phyloP scores from a whole-genome alignment of 2,329 filamentous ascomycete species.

The Alternaria novae-zelandiae region DNA sequence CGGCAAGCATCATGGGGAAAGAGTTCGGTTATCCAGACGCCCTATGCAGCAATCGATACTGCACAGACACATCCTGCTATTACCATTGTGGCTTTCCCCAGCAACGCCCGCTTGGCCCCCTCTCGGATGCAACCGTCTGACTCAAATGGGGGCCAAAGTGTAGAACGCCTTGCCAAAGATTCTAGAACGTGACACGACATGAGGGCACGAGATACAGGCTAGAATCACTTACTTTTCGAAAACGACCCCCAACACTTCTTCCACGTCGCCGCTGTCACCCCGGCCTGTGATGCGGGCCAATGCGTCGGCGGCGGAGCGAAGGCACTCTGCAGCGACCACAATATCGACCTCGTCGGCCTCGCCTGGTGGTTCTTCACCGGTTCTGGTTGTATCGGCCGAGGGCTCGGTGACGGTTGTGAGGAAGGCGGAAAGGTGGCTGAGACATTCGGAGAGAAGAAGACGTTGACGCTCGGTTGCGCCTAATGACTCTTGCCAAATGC shows the following conservation, averaged over 20 bases:
- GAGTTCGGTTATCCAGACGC: not conserved
- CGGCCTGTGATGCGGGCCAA: conserved; percentile 83
- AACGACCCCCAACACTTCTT: conserved; percentile 93
- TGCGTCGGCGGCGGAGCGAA: conserved; percentile 62
- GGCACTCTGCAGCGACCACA: conserved; percentile 86
- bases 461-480: conserved; percentile 91
- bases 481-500: conserved; percentile 80
- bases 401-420: conserved; percentile 60
- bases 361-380: not conserved
- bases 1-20: conserved; percentile 3
- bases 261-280: conserved; percentile 85
- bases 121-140: conserved; percentile 9
- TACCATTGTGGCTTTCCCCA: conserved; percentile 28
- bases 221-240: conserved; percentile 83
- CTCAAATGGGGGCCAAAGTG: conserved; percentile 5
- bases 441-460: conserved; percentile 77
- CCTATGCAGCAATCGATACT: conserved; percentile 7
- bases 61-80: conserved; percentile 17
- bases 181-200: conserved; percentile 2
- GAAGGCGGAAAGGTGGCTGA: conserved; percentile 75
- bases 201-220: not conserved
- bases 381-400: conserved; percentile 5
- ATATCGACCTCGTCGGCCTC: conserved; percentile 70
- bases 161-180: conserved; percentile 4
- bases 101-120: conserved; percentile 1